A percentile compares a stretch with the other conserved stretches of the same genome.
Conservation (phyloP, 257 asterid species). For the Scutellaria minor region DNA sequence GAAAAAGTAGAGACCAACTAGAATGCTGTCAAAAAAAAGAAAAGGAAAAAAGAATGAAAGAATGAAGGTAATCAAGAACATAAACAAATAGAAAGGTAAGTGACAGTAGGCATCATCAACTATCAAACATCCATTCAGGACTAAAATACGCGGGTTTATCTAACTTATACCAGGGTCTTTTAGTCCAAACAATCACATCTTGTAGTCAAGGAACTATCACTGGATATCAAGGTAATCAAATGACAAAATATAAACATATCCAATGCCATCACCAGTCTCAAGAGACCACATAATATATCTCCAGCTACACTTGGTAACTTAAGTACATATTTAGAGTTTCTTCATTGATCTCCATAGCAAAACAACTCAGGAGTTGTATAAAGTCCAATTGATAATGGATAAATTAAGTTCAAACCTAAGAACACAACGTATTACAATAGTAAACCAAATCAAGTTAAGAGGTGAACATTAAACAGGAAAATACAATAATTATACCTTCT, state of each 20-base stretch:
- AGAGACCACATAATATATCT: slow-evolving; percentile 10
- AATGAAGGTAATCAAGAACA: not conserved
- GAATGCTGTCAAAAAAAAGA: not conserved
- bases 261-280: slow-evolving; percentile 21
- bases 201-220: slow-evolving; percentile 14
- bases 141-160: slow-evolving; percentile 4
- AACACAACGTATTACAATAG: slow-evolving; percentile 13
- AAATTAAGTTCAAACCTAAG: not conserved
- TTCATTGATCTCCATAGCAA: slow-evolving; percentile 4
- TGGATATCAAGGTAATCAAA: not conserved
- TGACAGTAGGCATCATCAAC: not conserved
- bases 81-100: not conserved
- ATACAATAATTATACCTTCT: slow-evolving; percentile 68
- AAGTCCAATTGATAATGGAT: not conserved
- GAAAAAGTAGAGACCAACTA: slow-evolving; percentile 2
- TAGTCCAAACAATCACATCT: slow-evolving; percentile 13
- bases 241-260: not conserved
- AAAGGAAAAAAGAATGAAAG: not conserved
- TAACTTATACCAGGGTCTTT: slow-evolving; percentile 16
- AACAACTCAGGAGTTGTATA: slow-evolving; percentile 6
- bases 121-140: slow-evolving; percentile 16
- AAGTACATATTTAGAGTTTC: slow-evolving; percentile 6
- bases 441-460: slow-evolving; percentile 22
- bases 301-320: slow-evolving; percentile 13
- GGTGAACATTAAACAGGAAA: slow-evolving; percentile 16